Percentiles rank a stretch among this genome's conserved stretches.
Conservation (phyloP, 176 grass and related monocot species). For the Poa annua region DNA sequence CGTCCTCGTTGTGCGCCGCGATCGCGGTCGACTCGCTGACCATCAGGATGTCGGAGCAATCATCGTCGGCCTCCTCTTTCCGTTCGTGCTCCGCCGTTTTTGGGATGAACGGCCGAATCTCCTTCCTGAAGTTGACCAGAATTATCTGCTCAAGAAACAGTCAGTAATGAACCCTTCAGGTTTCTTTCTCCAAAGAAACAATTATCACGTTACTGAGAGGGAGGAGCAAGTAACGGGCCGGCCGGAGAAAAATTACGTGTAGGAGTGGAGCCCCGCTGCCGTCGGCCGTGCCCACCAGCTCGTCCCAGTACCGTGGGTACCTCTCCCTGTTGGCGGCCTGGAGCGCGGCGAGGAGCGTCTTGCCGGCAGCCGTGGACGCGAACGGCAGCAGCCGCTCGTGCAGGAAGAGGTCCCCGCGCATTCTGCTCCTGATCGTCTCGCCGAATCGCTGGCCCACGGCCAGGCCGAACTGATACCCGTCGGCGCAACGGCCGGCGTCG, state of each 20-base stretch:
- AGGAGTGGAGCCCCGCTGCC: conserved; percentile 68
- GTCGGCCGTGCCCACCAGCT: conserved; percentile 66
- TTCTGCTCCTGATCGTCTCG: conserved; percentile 64
- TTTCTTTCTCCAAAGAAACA: not conserved
- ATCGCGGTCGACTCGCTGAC: conserved; percentile 66
- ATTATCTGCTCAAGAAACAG: conserved; percentile 54
- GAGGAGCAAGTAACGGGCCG: not conserved
- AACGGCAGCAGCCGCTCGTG: conserved; percentile 78
- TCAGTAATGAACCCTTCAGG: not conserved
- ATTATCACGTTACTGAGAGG: too few relatives aligned
- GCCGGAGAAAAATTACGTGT: conserved; percentile 40
- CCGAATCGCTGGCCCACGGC: conserved; percentile 63
- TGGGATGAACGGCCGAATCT: conserved; percentile 66
- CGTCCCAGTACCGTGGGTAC: conserved; percentile 78
- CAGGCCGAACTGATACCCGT: conserved; percentile 52
- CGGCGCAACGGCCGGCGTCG: conserved; percentile 55
- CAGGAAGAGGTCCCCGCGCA: conserved; percentile 56
- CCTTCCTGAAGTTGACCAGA: conserved; percentile 80
- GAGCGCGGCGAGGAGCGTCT: conserved; percentile 56
- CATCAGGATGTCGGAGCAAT: conserved; percentile 80
- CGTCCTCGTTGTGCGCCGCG: conserved; percentile 85
- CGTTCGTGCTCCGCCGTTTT: not conserved
- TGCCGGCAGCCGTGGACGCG: conserved; percentile 49
- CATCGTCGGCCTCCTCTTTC: conserved; percentile 43
- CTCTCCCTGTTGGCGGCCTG: conserved; percentile 51